Base-by-base conservation (phyloP, 2,329 filamentous ascomycete species). In the Zymoseptoria passerinii region DNA sequence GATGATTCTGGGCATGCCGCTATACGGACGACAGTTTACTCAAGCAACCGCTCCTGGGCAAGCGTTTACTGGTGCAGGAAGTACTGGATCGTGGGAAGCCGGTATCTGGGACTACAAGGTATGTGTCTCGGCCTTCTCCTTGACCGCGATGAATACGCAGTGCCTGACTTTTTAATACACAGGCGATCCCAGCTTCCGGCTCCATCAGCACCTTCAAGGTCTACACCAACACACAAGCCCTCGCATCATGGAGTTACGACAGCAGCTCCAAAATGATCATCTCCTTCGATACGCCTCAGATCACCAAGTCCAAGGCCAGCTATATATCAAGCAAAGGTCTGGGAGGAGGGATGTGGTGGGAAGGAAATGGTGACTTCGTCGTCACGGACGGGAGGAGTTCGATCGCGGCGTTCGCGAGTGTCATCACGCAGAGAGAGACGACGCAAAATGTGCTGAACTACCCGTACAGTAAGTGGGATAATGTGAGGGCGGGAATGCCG, bases 341-440 rank as follows among this genome's bases (percentile, higher is more conserved):
- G 0, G 91, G 91, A 1, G 92, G 92, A 20, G 89, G 82, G 18
- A 96, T 96, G 90, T 96, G 90, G 89, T 94, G 89, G 89, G 92
- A 96, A 77, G 88, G 84, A 67, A 91, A 86, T 67, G 85, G 82
- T 0, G 92, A 96, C 71, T 85, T 84, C 68, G 69, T 73, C 1
- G 85, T 84, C 0, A 73, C 73, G 13, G 51, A 55, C n/a, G 28
- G 50, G 3, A 76, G 79, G 0, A 92, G 88, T 66, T 71, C 96
- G 69, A 65, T 67, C 27, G 48, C 57, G 53, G 54, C 60, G 16
- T 59, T 66, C 19, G 52, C 19, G 48, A 66, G 67, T 35, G 65
- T 68, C 18, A 64, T 77, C 28, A 68, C 72, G 8, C 68, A 69
- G 2, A 67, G 65, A 40, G 68, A 68, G 28, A 70, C 52, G 58